These are phyloP conservation scores for Phytophthora melonis DNA, from an alignment of 352 stramenopile genomes.

Conservation along the genomic window DNA sequence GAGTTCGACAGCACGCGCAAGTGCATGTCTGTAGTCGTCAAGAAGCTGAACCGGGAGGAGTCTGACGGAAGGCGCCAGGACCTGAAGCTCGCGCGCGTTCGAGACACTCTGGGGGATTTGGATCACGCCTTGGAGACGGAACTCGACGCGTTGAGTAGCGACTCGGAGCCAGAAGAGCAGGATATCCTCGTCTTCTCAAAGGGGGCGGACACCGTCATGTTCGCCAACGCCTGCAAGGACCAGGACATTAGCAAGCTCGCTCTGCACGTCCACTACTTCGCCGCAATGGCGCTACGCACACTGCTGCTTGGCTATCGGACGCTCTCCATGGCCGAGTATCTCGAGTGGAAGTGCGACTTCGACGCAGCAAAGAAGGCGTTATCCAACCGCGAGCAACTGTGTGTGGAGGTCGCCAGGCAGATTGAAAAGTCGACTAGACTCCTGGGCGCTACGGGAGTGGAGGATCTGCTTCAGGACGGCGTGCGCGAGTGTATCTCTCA, in stretches of 20 bases:
- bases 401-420: conserved; percentile 72
- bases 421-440: conserved; percentile 91
- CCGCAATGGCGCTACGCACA: conserved; percentile 87
- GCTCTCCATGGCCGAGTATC: conserved; percentile 69
- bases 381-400: conserved; percentile 66
- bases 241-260: conserved; percentile 82
- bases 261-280: conserved; percentile 89
- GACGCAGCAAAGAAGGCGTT: conserved; percentile 74
- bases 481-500: conserved; percentile 97
- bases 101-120: conserved; percentile 41
- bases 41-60: conserved; percentile 44
- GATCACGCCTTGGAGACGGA: conserved; percentile 36
- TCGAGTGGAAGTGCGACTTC: conserved; percentile 79
- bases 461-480: conserved; percentile 97
- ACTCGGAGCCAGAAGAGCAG: conserved; percentile 43
- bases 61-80: background rate
- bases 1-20: conserved; percentile 90
- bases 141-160: conserved; percentile 28
- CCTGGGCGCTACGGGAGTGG: conserved; percentile 96
- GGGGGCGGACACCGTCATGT: conserved; percentile 92
- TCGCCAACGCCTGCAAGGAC: conserved; percentile 71
- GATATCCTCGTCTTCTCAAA: conserved; percentile 89
- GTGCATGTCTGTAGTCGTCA: conserved; percentile 88
- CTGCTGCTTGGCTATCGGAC: conserved; percentile 84
- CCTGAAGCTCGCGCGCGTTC: conserved; percentile 11